Evolutionary conservation across 208 protist species (phyloP).

Genomic region (Acanthamoeba lenticulata): DNA sequence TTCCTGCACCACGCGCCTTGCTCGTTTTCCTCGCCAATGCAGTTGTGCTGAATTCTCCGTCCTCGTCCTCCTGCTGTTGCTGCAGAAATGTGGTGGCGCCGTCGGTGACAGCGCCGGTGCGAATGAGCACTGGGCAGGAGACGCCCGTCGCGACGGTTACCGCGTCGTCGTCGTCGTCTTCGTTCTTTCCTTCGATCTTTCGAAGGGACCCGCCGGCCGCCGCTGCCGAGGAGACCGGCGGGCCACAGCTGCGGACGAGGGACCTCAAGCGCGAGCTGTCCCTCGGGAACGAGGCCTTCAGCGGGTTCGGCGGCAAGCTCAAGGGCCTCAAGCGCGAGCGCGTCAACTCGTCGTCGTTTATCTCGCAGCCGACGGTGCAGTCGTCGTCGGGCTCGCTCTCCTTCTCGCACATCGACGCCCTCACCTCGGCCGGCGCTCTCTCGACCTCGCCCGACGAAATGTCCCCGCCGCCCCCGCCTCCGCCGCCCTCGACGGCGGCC

Average conservation of each 20-base stretch:
- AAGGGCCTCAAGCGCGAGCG: constrained; percentile 18
- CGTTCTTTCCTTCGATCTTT: constrained; percentile 32
- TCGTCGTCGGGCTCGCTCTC: background rate
- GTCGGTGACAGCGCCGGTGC: background rate
- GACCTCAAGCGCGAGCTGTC: background rate
- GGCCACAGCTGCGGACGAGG: background rate
- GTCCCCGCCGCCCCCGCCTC: background rate
- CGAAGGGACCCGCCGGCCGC: background rate
- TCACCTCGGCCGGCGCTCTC: background rate
- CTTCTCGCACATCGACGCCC: background rate
- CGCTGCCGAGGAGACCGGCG: background rate
- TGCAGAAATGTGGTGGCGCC: background rate
- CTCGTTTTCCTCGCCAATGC: background rate
- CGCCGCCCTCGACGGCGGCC: background rate
- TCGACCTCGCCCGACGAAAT: background rate
- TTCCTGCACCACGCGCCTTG: background rate
- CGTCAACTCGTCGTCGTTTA: constrained; percentile 5
- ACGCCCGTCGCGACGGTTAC: background rate
- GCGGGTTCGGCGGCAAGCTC: background rate
- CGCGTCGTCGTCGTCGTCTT: background rate
- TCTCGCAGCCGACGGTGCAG: background rate
- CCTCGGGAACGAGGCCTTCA: background rate
- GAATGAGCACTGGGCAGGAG: background rate
- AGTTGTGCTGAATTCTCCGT: background rate
- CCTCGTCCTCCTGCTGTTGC: too few relatives aligned